Percentiles rank a stretch among this genome's conserved stretches.
These are phyloP conservation scores for Acacia acuminata DNA, from an alignment of 306 rosid species.

Conservation along the genomic window DNA sequence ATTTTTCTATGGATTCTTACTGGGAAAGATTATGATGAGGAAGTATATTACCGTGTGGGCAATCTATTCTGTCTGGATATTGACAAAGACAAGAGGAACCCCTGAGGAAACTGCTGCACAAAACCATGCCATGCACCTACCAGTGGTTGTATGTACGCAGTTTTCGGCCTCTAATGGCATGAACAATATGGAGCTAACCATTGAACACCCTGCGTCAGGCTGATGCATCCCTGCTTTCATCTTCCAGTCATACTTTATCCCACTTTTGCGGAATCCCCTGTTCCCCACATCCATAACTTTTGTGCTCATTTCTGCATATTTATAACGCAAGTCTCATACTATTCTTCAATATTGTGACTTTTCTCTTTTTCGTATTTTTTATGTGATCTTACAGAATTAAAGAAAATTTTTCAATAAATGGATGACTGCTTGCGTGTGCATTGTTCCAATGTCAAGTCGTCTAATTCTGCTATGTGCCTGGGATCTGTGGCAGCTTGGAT, in stretches of 20 bases:
- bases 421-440: conserved; percentile 33
- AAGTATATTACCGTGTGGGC: conserved; percentile 32
- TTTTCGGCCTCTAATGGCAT: conserved; percentile 49
- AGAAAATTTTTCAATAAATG: neutral
- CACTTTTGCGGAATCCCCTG: conserved; percentile 47
- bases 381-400: neutral
- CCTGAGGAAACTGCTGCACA: conserved; percentile 72
- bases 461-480: conserved; percentile 60
- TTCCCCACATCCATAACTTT: conserved; percentile 34
- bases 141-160: conserved; percentile 50
- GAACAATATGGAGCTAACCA: conserved; percentile 67
- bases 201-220: conserved; percentile 57
- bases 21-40: neutral
- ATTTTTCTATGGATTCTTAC: neutral
- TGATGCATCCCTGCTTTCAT: conserved; percentile 51
- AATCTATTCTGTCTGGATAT: conserved; percentile 70
- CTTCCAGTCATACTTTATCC: conserved; percentile 71
- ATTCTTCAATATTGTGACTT: too few species aligned
- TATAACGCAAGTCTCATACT: neutral
- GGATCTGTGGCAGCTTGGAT: conserved; percentile 60
- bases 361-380: too few species aligned
- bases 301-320: conserved; percentile 56
- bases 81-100: conserved; percentile 76
- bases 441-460: conserved; percentile 58
- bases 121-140: conserved; percentile 84